phyloP scores from a whole-genome alignment of 75 land plant species.

The Adiantum capillusveneris region DNA sequence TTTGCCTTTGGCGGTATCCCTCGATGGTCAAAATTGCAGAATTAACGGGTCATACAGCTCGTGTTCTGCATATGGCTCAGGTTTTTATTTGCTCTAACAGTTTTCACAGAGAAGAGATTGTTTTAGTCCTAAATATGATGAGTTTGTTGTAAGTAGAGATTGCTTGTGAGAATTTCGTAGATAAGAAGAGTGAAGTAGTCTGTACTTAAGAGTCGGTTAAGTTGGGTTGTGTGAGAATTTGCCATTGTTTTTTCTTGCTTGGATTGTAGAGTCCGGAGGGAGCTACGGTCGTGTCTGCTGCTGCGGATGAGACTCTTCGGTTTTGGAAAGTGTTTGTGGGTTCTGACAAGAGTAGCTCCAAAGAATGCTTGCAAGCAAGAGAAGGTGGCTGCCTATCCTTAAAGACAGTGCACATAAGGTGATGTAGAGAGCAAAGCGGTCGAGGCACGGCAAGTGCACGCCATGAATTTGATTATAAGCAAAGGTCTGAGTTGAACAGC shows the following conservation, averaged over 20 bases:
- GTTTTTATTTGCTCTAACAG: conserved; percentile 11
- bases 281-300: conserved; percentile 55
- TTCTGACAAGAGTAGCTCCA: conserved; percentile 11
- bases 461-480: too few species aligned
- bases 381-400: too few species aligned
- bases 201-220: too few species aligned
- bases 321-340: conserved; percentile 68
- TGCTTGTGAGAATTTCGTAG: too few species aligned
- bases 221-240: too few species aligned
- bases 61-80: conserved; percentile 57
- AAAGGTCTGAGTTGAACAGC: too few species aligned
- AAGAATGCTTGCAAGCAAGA: neutral
- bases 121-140: conserved; percentile 3
- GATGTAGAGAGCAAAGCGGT: too few species aligned
- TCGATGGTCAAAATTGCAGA: conserved; percentile 61
- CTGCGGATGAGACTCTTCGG: conserved; percentile 67
- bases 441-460: too few species aligned
- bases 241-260: neutral
- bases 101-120: neutral
- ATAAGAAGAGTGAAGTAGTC: too few species aligned
- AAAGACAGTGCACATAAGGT: too few species aligned
- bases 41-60: conserved; percentile 34
- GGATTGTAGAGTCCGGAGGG: conserved; percentile 64
- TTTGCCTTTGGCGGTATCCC: conserved; percentile 62
- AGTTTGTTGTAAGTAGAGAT: neutral